These are phyloP conservation scores for Entophlyctis luteolus DNA, from an alignment of 192 early-diverging fungal genomes.

Conservation along the genomic window DNA sequence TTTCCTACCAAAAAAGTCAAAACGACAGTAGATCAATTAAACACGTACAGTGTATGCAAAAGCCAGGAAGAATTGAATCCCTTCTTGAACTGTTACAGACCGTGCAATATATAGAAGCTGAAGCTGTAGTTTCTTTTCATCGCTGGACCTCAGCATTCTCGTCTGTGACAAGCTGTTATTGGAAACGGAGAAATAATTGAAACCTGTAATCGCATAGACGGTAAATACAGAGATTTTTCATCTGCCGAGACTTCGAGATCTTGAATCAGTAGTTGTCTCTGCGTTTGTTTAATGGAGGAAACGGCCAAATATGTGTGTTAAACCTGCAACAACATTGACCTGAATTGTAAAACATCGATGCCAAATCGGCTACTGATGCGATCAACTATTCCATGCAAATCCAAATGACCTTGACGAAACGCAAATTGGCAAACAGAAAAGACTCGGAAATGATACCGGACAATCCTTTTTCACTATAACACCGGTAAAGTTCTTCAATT, in stretches of 20 bases:
- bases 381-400: slow-evolving; percentile 33
- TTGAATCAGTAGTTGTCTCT: slow-evolving; percentile 1
- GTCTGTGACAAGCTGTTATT: slow-evolving; percentile 3
- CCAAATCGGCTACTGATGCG: slow-evolving; percentile 39
- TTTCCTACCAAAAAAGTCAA: neutral
- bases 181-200: neutral
- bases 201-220: slow-evolving; percentile 45
- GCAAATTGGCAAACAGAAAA: neutral
- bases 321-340: slow-evolving; percentile 32
- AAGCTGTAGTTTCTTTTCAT: slow-evolving; percentile 39
- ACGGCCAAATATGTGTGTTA: too few species aligned
- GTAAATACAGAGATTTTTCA: slow-evolving; percentile 37
- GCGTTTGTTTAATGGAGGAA: too few species aligned
- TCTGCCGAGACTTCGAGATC: slow-evolving; percentile 4
- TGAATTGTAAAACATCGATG: slow-evolving; percentile 39
- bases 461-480: slow-evolving; percentile 31
- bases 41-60: slow-evolving; percentile 45
- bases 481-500: slow-evolving; percentile 36
- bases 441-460: neutral
- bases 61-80: slow-evolving; percentile 40
- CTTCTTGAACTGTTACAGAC: slow-evolving; percentile 31
- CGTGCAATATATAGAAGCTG: slow-evolving; percentile 53
- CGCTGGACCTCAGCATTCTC: slow-evolving; percentile 35
- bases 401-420: slow-evolving; percentile 24
- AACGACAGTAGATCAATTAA: neutral